Base-by-base conservation (phyloP, 257 asterid genomes). In the Ligustrum vulgare region DNA sequence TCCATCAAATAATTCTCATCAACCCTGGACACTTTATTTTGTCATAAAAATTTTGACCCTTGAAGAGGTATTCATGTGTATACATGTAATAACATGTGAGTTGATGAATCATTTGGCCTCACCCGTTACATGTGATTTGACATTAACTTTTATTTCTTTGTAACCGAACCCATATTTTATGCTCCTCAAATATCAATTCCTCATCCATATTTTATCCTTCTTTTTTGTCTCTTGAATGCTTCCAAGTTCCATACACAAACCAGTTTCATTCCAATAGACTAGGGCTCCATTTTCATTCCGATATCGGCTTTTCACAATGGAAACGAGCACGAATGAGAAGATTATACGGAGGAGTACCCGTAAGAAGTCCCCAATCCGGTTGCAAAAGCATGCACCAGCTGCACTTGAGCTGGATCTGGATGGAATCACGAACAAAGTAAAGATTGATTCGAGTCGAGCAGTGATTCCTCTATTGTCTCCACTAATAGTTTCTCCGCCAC, bases 391-490 rank as follows among this genome's bases (percentile, higher is more conserved):
- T 0, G 84, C 78, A 2, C 80, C 80, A 7, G 64, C 78, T 3
- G 68, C 84, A 35, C 75, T 80, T 60, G 71, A 51, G 6, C 67
- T 80, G 23, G 62, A 65, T 12, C n/a, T n/a, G n/a, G n/a, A n/a
- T n/a, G 47, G 6, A 16, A 23, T 15, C 20, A 28, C 37, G 22
- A 22, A n/a, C 4, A 39, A 63, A 0, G 43, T 33, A 12, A 65
- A 28, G n/a, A 56, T 12, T 54, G 73, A 5, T 5, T 69, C 39
- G 0, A 12, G 56, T 31, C 51, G 18, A 0, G 31, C 36, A 2
- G 71, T 80, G 35, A 80, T 80, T 6, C 80, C 83, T 0, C 45
- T 80, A 36, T 58, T 80, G 18, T 80, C 83, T 2, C 83, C 83
- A 9, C 77, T 80, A 11, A 28, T 80, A 41, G 49, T 80, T 36